These are phyloP conservation scores for Luffa acutangula DNA, from an alignment of 306 rosid species.

Conservation along the genomic window DNA sequence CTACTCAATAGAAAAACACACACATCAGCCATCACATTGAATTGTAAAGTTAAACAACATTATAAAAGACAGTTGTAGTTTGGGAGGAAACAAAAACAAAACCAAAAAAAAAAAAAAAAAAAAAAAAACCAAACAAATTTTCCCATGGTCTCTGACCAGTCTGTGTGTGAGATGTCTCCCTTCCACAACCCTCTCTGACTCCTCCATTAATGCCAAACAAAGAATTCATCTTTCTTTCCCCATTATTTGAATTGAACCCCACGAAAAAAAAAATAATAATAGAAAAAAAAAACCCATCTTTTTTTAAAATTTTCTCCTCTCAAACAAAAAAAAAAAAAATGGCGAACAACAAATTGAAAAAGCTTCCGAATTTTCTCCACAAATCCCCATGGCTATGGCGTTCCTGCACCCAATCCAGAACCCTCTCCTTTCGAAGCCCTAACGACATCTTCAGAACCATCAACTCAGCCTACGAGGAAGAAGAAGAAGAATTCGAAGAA, in stretches of 20 bases:
- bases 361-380: background rate
- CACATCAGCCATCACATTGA: background rate
- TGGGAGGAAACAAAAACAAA: background rate
- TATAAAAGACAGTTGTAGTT: background rate
- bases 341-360: background rate
- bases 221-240: constrained; percentile 11
- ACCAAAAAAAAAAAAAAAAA: background rate
- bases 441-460: constrained; percentile 26
- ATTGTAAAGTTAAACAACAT: background rate
- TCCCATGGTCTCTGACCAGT: background rate
- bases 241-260: background rate
- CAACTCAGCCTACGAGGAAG: constrained; percentile 34
- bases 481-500: background rate
- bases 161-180: background rate
- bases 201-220: constrained; percentile 38
- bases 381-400: constrained; percentile 56
- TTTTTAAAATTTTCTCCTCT: background rate
- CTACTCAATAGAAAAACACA: background rate
- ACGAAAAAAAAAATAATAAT: background rate
- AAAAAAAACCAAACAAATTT: background rate
- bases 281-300: background rate
- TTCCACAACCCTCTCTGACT: constrained; percentile 22
- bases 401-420: constrained; percentile 56
- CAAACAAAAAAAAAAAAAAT: background rate
- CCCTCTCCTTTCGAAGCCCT: constrained; percentile 51